Percentiles rank a stretch among this genome's conserved stretches.
phyloP scores from a whole-genome alignment of 1,284 basidiomycete genomes.

The Apiotrichum gracile region DNA sequence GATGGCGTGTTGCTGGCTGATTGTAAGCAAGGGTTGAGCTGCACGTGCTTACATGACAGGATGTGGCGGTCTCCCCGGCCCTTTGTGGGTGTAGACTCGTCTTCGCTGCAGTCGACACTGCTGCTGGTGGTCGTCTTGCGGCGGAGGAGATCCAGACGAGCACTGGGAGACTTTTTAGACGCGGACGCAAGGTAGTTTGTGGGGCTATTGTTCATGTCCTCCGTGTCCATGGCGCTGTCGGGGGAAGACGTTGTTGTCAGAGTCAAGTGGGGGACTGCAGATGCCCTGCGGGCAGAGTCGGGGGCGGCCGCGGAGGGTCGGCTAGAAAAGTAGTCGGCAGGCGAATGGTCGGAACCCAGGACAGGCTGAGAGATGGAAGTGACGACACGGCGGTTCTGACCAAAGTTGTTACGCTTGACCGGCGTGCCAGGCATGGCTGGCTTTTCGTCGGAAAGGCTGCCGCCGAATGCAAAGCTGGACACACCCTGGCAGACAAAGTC shows the following conservation, averaged over 20 bases:
- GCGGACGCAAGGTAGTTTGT: constrained; percentile 28
- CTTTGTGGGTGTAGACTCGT: constrained; percentile 47
- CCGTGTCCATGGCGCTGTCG: constrained; percentile 44
- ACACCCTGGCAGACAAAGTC: constrained; percentile 41
- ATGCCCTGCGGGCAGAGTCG: constrained; percentile 8
- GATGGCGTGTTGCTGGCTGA: constrained; percentile 22
- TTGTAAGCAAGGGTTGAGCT: not conserved
- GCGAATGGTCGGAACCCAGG: constrained; percentile 4
- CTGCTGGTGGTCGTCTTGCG: constrained; percentile 30
- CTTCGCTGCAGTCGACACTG: constrained; percentile 38
- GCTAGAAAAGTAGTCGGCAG: not conserved
- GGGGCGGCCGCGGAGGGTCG: constrained; percentile 9
- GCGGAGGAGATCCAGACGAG: constrained; percentile 32
- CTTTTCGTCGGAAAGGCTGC: constrained; percentile 27
- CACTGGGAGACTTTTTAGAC: not conserved
- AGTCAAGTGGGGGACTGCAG: constrained; percentile 27
- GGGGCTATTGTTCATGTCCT: constrained; percentile 33
- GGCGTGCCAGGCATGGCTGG: constrained; percentile 47
- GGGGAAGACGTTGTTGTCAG: constrained; percentile 33
- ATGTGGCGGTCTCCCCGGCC: constrained; percentile 19
- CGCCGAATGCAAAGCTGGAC: constrained; percentile 17
- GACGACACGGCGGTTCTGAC: constrained; percentile 15
- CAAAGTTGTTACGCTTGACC: constrained; percentile 43
- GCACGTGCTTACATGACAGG: constrained; percentile 1
- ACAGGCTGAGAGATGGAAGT: constrained; percentile 14